Evolutionary conservation across 2,329 filamentous ascomycete species (phyloP).

Genomic region (Didymella arachidicola): DNA sequence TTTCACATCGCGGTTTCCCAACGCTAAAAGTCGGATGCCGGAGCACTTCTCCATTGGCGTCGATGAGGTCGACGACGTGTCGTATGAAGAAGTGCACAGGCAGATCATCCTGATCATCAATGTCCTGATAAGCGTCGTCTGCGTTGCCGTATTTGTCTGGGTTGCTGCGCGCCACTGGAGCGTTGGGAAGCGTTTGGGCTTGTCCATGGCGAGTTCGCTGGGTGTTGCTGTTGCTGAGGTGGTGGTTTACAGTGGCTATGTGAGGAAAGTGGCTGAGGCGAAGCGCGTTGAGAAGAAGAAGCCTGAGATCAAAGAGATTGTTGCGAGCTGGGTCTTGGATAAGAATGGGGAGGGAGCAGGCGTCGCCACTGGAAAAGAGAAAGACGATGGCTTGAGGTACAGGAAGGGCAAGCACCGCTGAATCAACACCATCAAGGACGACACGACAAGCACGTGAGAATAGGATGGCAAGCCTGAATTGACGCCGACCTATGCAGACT

Average conservation of each 20-base stretch:
- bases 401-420: conserved; percentile 56
- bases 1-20: conserved; percentile 67
- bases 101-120: conserved; percentile 88
- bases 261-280: conserved; percentile 73
- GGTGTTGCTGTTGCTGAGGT: conserved; percentile 79
- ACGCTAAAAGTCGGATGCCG: conserved; percentile 30
- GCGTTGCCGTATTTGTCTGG: conserved; percentile 80
- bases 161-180: conserved; percentile 79
- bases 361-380: conserved; percentile 40
- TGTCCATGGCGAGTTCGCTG: conserved; percentile 74
- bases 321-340: conserved; percentile 73
- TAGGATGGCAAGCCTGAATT: neutral
- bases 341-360: conserved; percentile 26
- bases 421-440: too few relatives aligned
- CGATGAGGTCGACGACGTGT: conserved; percentile 66
- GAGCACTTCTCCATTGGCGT: conserved; percentile 60
- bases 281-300: conserved; percentile 68
- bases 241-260: conserved; percentile 77
- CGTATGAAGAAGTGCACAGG: conserved; percentile 77
- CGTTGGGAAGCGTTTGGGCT: conserved; percentile 71
- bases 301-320: conserved; percentile 72
- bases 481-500: conserved; percentile 26
- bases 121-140: conserved; percentile 84
- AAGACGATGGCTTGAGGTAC: conserved; percentile 48
- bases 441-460: conserved; percentile 22